Percentiles rank a stretch among this genome's conserved stretches.
Evolutionary conservation across 345 rosid species (phyloP).

Genomic region (Hevea brasiliensis): DNA sequence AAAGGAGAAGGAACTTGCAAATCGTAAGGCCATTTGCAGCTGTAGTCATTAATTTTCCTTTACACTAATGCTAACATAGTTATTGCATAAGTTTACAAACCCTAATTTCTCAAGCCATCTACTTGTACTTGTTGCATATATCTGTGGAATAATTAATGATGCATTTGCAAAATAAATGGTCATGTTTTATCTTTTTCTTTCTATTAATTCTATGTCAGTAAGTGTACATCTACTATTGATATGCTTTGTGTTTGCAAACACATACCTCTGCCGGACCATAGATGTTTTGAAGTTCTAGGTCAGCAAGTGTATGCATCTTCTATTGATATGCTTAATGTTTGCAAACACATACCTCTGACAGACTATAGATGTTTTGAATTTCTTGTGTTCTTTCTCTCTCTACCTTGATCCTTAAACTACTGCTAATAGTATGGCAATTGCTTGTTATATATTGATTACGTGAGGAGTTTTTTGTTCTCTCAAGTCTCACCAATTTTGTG

Average conservation of each 20-base stretch:
- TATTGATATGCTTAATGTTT: no score
- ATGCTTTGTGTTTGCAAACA: not conserved
- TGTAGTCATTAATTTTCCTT: slow-evolving; percentile 7
- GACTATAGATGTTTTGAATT: no score
- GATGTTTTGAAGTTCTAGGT: no score
- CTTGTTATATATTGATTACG: no score
- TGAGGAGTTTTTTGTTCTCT: no score
- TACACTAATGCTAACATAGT: not conserved
- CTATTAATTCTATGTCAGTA: not conserved
- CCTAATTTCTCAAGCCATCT: slow-evolving; percentile 15
- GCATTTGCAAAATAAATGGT: not conserved
- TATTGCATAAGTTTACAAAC: not conserved
- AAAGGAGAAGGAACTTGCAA: slow-evolving; percentile 85
- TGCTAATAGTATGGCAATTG: not conserved
- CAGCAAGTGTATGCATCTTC: no score
- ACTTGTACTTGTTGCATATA: not conserved
- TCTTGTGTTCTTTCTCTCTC: not conserved
- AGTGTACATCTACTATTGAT: not conserved
- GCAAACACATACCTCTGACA: no score
- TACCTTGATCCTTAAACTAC: not conserved
- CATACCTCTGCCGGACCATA: not conserved
- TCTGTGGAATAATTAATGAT: not conserved
- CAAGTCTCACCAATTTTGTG: no score
- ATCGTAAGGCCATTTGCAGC: slow-evolving; percentile 44
- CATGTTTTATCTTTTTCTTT: not conserved